A percentile compares a stretch with the other conserved stretches of the same genome.
These are phyloP conservation scores for Jackrogersella minutella DNA, from an alignment of 495 filamentous ascomycete species.

Conservation along the genomic window DNA sequence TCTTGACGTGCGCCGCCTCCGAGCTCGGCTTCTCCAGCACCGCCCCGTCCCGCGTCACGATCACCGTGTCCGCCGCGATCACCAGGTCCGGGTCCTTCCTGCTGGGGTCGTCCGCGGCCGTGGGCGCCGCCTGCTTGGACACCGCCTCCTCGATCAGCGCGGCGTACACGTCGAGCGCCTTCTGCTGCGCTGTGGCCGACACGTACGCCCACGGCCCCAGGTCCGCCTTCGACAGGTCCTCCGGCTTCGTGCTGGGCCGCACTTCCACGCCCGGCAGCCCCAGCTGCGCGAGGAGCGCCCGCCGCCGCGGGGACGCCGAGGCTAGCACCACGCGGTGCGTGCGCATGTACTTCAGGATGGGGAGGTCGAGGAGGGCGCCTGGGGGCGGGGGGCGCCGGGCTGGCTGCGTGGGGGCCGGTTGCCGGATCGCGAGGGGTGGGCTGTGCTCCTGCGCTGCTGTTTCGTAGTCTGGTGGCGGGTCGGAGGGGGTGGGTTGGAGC, in stretches of 20 bases:
- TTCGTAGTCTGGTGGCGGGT: constrained; percentile 56
- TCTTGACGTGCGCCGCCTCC: constrained; percentile 80
- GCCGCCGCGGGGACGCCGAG: constrained; percentile 83
- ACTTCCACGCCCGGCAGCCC: constrained; percentile 81
- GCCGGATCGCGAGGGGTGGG: constrained; percentile 21
- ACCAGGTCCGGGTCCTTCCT: constrained; percentile 78
- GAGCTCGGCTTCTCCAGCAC: constrained; percentile 90
- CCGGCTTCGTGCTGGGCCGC: constrained; percentile 78
- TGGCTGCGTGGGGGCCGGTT: constrained; percentile 10
- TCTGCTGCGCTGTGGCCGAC: constrained; percentile 81
- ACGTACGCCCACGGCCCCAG: constrained; percentile 90
- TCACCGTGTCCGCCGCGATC: constrained; percentile 90
- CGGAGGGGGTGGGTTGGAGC: constrained; percentile 43
- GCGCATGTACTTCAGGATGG: constrained; percentile 74
- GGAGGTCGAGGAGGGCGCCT: constrained; percentile 78
- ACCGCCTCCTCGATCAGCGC: constrained; percentile 65
- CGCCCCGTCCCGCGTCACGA: constrained; percentile 74
- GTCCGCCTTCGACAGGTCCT: constrained; percentile 79
- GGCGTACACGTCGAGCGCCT: constrained; percentile 80
- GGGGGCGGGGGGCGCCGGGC: constrained; percentile 52
- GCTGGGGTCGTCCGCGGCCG: constrained; percentile 1
- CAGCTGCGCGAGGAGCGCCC: constrained; percentile 78
- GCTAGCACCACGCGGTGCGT: constrained; percentile 84
- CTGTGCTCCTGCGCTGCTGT: constrained; percentile 51
- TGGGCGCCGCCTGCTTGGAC: constrained; percentile 15